Evolutionary conservation across 208 protist species (phyloP), one percentile per base, ranked within the genome.

Genomic region (Acanthamoeba triangularis): DNA sequence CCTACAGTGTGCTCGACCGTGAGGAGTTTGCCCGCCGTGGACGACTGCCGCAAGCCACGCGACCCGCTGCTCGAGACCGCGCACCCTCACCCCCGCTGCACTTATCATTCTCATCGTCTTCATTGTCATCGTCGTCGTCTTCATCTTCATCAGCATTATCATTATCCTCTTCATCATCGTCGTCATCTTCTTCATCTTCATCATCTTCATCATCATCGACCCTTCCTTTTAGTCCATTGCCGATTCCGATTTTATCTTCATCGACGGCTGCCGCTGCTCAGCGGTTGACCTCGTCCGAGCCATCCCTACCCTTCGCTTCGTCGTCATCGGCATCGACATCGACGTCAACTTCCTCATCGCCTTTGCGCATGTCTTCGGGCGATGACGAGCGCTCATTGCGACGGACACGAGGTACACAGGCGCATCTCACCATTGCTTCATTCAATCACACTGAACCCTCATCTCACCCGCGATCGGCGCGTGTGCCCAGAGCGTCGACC

Each of bases 1-100:
- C 78, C 78, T 87, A 87, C 25, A 47, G 78, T 37, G 78, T 87
- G 30, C 78, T 87, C 49, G 78, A 87, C 52, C 41, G 78, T 11
- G 78, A 87, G n/a, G 78, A 87, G 78, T 47, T 87, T 25, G 30
- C 78, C 18, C 78, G 78, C 41, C 41, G 78, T 1, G 28, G 35
- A 4, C 78, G 41, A 0, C 47, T 61, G 13, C 3, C 49, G 6
- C 78, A 56, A 37, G 47, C 47, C 78, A 8, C 28, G 0, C 41
- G 78, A n/a, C 3, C 10, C 25, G 28, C 49, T 23, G 6, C 76
- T 44, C 76, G 41, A 4, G 41, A 44, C 23, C 76, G 41, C 3
- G 35, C 11, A 4, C 76, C 25, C 25, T 84, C 44, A 23, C 44
- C 76, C n/a, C 44, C 76, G 13, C 25, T 54, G 11, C 10, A 7